phyloP scores from a whole-genome alignment of 495 filamentous ascomycete genomes.

The Penicillium bovifimosum region DNA sequence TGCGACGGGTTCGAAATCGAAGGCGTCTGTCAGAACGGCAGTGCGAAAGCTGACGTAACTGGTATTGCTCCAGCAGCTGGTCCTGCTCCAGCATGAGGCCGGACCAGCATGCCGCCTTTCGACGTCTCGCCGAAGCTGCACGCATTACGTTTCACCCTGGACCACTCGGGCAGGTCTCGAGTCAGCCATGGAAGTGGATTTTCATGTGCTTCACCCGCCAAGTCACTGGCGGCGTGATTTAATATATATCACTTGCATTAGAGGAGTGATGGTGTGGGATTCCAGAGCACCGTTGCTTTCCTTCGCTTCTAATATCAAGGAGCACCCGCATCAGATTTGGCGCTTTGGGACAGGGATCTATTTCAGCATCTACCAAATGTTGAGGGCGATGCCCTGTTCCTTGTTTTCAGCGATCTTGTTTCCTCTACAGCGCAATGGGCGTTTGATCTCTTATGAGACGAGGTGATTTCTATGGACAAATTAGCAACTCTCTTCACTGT shows the following conservation, averaged over 20 bases:
- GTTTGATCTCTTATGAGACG: conserved; percentile 20
- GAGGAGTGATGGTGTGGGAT: not conserved
- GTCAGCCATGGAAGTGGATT: conserved; percentile 2
- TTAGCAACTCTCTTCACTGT: conserved; percentile 6
- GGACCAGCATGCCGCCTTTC: not conserved
- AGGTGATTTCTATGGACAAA: conserved; percentile 15
- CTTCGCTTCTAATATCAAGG: conserved; percentile 8
- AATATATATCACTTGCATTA: conserved; percentile 9
- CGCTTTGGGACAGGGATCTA: conserved; percentile 16
- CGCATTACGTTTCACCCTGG: not conserved
- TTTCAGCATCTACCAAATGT: conserved; percentile 16
- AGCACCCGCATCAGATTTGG: conserved; percentile 10
- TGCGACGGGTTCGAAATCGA: conserved; percentile 56
- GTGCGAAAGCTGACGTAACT: conserved; percentile 3
- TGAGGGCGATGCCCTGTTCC: conserved; percentile 17
- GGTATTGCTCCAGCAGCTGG: conserved; percentile 7
- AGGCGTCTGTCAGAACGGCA: conserved; percentile 14
- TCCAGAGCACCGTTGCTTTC: not conserved
- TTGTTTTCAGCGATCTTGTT: conserved; percentile 23
- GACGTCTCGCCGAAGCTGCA: not conserved
- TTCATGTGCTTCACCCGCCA: not conserved
- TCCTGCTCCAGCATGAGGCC: conserved; percentile 10
- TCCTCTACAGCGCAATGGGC: conserved; percentile 13
- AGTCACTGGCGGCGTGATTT: conserved; percentile 1
- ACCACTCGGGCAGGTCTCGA: conserved; percentile 23